These are phyloP conservation scores for Trametes coccinea DNA, from an alignment of 768 basidiomycete species.

Conservation along the genomic window DNA sequence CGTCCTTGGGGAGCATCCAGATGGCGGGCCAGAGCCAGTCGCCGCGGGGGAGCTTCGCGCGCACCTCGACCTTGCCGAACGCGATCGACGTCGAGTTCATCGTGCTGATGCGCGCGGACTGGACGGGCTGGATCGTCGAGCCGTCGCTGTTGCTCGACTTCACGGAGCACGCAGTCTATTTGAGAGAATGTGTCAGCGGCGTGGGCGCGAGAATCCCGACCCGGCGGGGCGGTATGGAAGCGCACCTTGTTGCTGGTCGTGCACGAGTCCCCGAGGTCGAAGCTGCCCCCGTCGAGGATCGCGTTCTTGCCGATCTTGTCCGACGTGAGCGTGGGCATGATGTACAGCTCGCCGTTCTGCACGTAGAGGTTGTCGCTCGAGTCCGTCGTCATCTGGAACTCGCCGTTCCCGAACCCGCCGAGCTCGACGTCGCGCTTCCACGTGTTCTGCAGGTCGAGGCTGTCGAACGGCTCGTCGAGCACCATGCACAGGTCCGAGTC, in stretches of 20 bases:
- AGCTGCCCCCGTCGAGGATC: constrained; percentile 32
- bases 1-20: constrained; percentile 48
- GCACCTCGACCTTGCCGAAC: constrained; percentile 59
- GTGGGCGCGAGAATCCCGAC: background rate
- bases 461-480: constrained; percentile 50
- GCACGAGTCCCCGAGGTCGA: constrained; percentile 21
- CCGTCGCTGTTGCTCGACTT: constrained; percentile 32
- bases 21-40: constrained; percentile 47
- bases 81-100: constrained; percentile 47
- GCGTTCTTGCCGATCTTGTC: constrained; percentile 46
- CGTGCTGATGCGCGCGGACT: constrained; percentile 55
- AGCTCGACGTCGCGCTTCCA: constrained; percentile 55
- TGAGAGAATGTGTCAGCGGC: constrained; percentile 15
- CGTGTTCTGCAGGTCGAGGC: constrained; percentile 41
- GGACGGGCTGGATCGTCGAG: constrained; percentile 52
- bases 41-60: constrained; percentile 46
- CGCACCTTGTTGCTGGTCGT: constrained; percentile 21
- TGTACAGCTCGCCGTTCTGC: constrained; percentile 52
- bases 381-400: constrained; percentile 58
- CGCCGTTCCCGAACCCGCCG: constrained; percentile 57
- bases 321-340: constrained; percentile 59
- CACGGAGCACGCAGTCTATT: constrained; percentile 46
- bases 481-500: constrained; percentile 43
- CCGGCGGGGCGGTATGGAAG: background rate
- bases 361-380: constrained; percentile 43